Percentiles rank a stretch among this genome's conserved stretches.
Conservation (phyloP, 2,329 filamentous ascomycete species). For the Aspergillus hiratsukae region DNA sequence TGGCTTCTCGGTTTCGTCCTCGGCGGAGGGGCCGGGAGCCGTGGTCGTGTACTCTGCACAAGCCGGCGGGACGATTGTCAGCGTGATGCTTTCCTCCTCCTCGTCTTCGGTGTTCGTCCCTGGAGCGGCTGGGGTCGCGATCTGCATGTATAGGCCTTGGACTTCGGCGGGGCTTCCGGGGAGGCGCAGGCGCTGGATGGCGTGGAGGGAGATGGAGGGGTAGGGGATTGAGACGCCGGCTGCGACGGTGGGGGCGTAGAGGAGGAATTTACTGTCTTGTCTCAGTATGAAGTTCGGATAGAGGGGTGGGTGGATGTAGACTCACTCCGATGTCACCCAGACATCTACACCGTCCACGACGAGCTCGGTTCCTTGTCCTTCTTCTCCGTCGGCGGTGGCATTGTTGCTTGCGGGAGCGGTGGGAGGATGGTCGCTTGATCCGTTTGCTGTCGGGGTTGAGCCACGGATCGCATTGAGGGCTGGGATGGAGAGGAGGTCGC, state of each 20-base stretch:
- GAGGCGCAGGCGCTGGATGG: slow-evolving; percentile 42
- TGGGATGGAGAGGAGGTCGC: slow-evolving; percentile 34
- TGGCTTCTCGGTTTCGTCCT: slow-evolving; percentile 28
- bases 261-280: slow-evolving; percentile 38
- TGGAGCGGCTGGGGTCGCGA: slow-evolving; percentile 28
- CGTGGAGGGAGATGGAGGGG: slow-evolving; percentile 46
- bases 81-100: slow-evolving; percentile 39
- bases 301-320: not conserved
- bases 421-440: not conserved
- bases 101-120: slow-evolving; percentile 30
- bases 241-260: slow-evolving; percentile 34
- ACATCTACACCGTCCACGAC: slow-evolving; percentile 39
- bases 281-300: not conserved
- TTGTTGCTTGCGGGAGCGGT: slow-evolving; percentile 6
- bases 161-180: slow-evolving; percentile 28
- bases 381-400: slow-evolving; percentile 1
- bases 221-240: slow-evolving; percentile 45
- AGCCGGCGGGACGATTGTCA: slow-evolving; percentile 41
- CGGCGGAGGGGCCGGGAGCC: slow-evolving; percentile 15
- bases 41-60: slow-evolving; percentile 14
- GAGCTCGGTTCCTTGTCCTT: slow-evolving; percentile 27
- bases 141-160: slow-evolving; percentile 47
- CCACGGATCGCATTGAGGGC: slow-evolving; percentile 29
- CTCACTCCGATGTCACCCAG: slow-evolving; percentile 48
- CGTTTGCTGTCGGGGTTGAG: slow-evolving; percentile 11